Percentiles rank a stretch among this genome's conserved stretches.
Conservation (phyloP, 78 protist genomes). For the Dictyostelium firmibasis region DNA sequence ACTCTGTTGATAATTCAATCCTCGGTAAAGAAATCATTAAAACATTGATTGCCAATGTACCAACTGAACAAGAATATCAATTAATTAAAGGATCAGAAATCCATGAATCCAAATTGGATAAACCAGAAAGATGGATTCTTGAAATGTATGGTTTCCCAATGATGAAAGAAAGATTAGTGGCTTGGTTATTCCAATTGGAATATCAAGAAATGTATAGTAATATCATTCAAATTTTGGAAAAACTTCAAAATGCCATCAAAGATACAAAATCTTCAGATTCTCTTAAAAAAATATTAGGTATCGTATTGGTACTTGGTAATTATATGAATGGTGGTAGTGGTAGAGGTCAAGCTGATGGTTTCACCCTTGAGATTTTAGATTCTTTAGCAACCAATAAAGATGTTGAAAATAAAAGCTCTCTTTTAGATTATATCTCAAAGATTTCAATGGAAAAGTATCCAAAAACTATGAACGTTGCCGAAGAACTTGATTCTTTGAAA, state of each 20-base stretch:
- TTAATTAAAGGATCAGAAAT: slow-evolving; percentile 18
- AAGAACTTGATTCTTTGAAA: slow-evolving; percentile 43
- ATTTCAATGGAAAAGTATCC: slow-evolving; percentile 57
- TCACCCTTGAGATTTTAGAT: slow-evolving; percentile 57
- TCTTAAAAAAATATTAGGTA: slow-evolving; percentile 25
- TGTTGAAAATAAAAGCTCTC: slow-evolving; percentile 18
- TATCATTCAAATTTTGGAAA: neutral
- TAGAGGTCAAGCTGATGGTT: slow-evolving; percentile 79
- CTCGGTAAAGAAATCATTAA: slow-evolving; percentile 36
- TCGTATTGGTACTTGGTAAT: slow-evolving; percentile 67
- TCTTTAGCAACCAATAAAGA: slow-evolving; percentile 27
- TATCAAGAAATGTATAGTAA: neutral
- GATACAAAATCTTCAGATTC: slow-evolving; percentile 31
- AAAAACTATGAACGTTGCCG: slow-evolving; percentile 18
- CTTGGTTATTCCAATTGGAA: slow-evolving; percentile 58
- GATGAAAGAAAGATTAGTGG: slow-evolving; percentile 34
- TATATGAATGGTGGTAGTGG: slow-evolving; percentile 71
- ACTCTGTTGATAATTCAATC: neutral
- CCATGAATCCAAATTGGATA: slow-evolving; percentile 24
- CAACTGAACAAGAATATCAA: slow-evolving; percentile 42
- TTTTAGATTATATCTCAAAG: slow-evolving; percentile 38
- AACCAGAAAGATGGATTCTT: slow-evolving; percentile 70
- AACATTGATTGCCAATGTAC: slow-evolving; percentile 32
- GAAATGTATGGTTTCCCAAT: slow-evolving; percentile 47
- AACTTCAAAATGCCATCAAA: neutral